Conservation (phyloP, 2,329 filamentous ascomycete genomes). For the Mycosphaerella sp. region DNA sequence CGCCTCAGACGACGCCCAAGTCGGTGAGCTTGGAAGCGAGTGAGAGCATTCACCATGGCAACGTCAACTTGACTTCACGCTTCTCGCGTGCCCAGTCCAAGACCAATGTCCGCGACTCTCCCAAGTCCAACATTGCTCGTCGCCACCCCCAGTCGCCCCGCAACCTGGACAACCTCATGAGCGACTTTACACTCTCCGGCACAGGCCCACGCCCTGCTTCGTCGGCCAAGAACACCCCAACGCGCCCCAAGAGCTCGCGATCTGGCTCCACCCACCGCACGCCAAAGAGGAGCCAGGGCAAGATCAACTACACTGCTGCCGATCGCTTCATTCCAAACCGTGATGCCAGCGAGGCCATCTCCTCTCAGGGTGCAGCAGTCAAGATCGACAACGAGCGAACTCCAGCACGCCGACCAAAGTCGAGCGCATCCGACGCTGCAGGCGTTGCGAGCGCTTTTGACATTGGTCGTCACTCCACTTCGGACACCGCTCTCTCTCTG, state of each 20-base stretch:
- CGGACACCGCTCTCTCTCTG: constrained; percentile 62
- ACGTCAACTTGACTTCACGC: constrained; percentile 70
- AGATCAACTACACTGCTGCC: constrained; percentile 49
- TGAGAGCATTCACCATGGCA: constrained; percentile 67
- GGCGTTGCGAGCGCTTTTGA: constrained; percentile 63
- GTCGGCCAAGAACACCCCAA: constrained; percentile 41
- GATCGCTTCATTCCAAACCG: constrained; percentile 98
- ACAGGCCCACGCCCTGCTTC: constrained; percentile 54
- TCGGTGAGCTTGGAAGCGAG: constrained; percentile 48
- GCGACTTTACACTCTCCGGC: constrained; percentile 84
- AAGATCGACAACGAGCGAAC: constrained; percentile 77
- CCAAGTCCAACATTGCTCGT: constrained; percentile 92
- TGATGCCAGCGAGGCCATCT: constrained; percentile 77
- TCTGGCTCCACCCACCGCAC: constrained; percentile 33
- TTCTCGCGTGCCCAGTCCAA: constrained; percentile 65
- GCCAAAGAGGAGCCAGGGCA: constrained; percentile 58
- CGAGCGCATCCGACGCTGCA: constrained; percentile 57
- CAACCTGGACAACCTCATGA: constrained; percentile 83
- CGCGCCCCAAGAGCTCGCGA: constrained; percentile 39
- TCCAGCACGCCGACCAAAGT: constrained; percentile 56
- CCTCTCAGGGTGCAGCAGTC: constrained; percentile 60
- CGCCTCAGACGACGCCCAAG: constrained; percentile 64
- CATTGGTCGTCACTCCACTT: constrained; percentile 55
- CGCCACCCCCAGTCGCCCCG: constrained; percentile 62
- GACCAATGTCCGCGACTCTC: constrained; percentile 70